Percentiles rank a stretch among this genome's conserved stretches.
phyloP scores from a whole-genome alignment of 768 basidiomycete species.

The Tylopilus felleus region DNA sequence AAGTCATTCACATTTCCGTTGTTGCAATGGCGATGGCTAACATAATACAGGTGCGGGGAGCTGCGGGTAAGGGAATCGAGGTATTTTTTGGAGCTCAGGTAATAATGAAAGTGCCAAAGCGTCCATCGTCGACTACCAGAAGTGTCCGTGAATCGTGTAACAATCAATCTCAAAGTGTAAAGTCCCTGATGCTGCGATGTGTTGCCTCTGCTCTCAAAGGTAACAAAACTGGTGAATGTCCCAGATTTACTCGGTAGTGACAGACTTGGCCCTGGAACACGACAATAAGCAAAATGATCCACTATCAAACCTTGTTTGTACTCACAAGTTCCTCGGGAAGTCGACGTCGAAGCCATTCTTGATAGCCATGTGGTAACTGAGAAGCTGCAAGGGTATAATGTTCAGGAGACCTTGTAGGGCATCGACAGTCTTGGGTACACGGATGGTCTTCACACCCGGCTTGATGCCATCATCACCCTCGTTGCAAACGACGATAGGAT shows the following conservation, averaged over 20 bases:
- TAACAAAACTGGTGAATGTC: background rate
- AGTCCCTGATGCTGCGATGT: constrained; percentile 13
- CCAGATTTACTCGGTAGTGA: constrained; percentile 60
- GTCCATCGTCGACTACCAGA: constrained; percentile 29
- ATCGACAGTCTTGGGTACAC: constrained; percentile 93
- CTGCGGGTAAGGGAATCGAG: background rate
- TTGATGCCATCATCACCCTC: constrained; percentile 83
- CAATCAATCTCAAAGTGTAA: constrained; percentile 6
- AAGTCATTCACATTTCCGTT: background rate
- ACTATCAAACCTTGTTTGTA: constrained; percentile 15
- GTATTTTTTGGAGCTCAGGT: constrained; percentile 1
- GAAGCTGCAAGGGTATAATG: constrained; percentile 92
- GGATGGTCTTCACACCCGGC: constrained; percentile 77
- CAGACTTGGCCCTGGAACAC: constrained; percentile 63
- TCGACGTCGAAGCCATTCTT: constrained; percentile 97
- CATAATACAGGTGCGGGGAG: no score
- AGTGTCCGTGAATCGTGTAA: constrained; percentile 22
- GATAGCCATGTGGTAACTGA: constrained; percentile 95
- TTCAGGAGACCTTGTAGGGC: constrained; percentile 94
- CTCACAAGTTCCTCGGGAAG: constrained; percentile 94
- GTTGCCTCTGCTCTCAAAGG: background rate
- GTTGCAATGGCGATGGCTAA: background rate
- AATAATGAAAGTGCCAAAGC: constrained; percentile 19
- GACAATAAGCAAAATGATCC: constrained; percentile 8
- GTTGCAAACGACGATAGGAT: constrained; percentile 93